Base-by-base conservation (phyloP, 164 flowering plant species). In the Aristolochia fimbriata region DNA sequence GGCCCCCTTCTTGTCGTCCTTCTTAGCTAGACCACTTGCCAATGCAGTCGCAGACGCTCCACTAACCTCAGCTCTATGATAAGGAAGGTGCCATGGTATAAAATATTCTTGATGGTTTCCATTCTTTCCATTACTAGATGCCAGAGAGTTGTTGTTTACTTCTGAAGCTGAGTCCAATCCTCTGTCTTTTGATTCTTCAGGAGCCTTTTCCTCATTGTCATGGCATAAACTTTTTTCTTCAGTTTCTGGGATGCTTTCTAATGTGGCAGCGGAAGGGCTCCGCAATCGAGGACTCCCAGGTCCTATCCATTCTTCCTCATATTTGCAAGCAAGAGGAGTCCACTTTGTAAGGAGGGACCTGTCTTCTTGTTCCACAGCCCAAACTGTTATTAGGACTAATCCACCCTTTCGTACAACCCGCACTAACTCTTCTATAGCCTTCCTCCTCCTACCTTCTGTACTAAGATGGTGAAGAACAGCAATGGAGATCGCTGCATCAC, bases 31-130 rank as follows among this genome's bases (percentile, higher is more conserved):
- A 6, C 97, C 98, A 80, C 51, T 83, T 58, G 84, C 88, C 65
- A 92, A 67, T 66, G 96, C 96, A 67, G 66, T 54, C 61, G 87
- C 86, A 62, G 98, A 88, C 48, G 82, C 82, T 41, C 98, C 97
- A 68, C 91, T 77, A 14, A 90, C 78, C 76, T 93, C 98, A 56
- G 95, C 98, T 33, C 97, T 88, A 74, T 93, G 98, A 74, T 93
- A 93, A 41, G 97, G 98, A 59, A 93, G 83, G 69, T 93, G 98
- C 98, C 97, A 93, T n/a, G 98, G 98, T 15, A 93, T 94, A 76
- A 93, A 93, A 80, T 75, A 93, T 57, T 93, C 98, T 47, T 93
- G 94, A 27, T 88, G 92, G 62, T 64, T 71, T 46, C 63, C 74
- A 47, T 15, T 46, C 33, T 30, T 61, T 5, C 59, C 72, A 59